phyloP scores from a whole-genome alignment of 2,329 filamentous ascomycete species.

The Exophiala phaeomuriformis region DNA sequence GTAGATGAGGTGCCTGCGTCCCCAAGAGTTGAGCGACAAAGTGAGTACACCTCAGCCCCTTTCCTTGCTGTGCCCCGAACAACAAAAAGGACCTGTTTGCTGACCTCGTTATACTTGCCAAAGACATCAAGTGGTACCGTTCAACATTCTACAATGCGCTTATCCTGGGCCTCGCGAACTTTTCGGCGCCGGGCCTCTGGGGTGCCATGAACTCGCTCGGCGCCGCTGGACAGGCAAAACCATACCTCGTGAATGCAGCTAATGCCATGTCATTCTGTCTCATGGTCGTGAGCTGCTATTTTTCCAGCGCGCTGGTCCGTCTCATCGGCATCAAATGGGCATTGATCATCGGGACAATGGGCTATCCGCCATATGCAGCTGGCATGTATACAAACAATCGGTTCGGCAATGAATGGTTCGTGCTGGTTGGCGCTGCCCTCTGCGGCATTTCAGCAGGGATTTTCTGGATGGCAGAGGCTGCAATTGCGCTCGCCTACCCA shows the following conservation, averaged over 20 bases:
- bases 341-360: conserved; percentile 64
- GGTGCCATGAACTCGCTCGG: conserved; percentile 53
- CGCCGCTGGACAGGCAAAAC: conserved; percentile 58
- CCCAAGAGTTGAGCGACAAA: not conserved
- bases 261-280: conserved; percentile 66
- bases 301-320: conserved; percentile 57
- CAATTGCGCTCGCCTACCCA: conserved; percentile 64
- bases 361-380: conserved; percentile 64
- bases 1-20: not conserved
- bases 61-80: not conserved
- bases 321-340: conserved; percentile 65
- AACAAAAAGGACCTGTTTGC: too few species aligned
- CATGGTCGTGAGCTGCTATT: conserved; percentile 64
- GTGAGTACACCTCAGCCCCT: not conserved
- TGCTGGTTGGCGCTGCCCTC: conserved; percentile 59
- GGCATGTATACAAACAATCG: conserved; percentile 67
- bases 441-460: conserved; percentile 65
- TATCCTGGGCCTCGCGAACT: conserved; percentile 57
- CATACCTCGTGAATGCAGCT: conserved; percentile 61
- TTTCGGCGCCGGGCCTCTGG: conserved; percentile 45
- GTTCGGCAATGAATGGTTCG: conserved; percentile 61
- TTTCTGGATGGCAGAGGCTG: conserved; percentile 69
- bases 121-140: conserved; percentile 51
- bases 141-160: conserved; percentile 67
- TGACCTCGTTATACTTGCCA: not conserved